Percentiles rank a stretch among this genome's conserved stretches.
phyloP scores from a whole-genome alignment of 148 eudicot genomes.

The Diospyros kaki region DNA sequence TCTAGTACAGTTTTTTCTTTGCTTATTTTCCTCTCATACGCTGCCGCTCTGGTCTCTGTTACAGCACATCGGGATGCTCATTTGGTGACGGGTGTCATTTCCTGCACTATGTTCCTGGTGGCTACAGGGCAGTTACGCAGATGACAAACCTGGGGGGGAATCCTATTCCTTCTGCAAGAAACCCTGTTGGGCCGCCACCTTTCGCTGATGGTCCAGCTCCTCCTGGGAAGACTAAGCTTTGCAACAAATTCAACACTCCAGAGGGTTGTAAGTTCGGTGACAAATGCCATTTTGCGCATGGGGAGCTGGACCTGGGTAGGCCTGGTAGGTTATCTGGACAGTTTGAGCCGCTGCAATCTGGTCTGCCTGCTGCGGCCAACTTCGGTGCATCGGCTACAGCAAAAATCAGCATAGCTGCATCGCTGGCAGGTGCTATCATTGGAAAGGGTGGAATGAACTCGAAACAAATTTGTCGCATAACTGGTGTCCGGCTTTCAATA shows the following conservation, averaged over 20 bases:
- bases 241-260: slow-evolving; percentile 15
- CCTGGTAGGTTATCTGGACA: neutral
- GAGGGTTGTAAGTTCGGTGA: slow-evolving; percentile 20
- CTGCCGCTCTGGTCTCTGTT: neutral
- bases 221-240: slow-evolving; percentile 10
- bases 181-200: slow-evolving; percentile 11
- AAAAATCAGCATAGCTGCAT: slow-evolving; percentile 20
- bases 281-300: slow-evolving; percentile 20
- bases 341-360: neutral
- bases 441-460: slow-evolving; percentile 21
- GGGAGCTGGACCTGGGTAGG: slow-evolving; percentile 18
- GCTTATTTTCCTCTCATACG: neutral
- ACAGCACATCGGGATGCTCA: slow-evolving; percentile 23
- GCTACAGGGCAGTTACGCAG: slow-evolving; percentile 14
- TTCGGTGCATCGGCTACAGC: slow-evolving; percentile 18
- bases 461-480: slow-evolving; percentile 15
- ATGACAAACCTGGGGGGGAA: slow-evolving; percentile 17
- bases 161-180: slow-evolving; percentile 7
- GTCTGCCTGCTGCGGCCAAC: slow-evolving; percentile 15
- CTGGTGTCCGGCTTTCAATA: slow-evolving; percentile 18
- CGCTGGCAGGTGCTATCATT: slow-evolving; percentile 19
- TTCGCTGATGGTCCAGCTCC: slow-evolving; percentile 13
- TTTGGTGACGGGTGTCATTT: slow-evolving; percentile 18
- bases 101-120: slow-evolving; percentile 16
- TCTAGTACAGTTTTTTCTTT: neutral